These are phyloP conservation scores for Paxillus involutus DNA, from an alignment of 768 basidiomycete genomes.

Conservation along the genomic window DNA sequence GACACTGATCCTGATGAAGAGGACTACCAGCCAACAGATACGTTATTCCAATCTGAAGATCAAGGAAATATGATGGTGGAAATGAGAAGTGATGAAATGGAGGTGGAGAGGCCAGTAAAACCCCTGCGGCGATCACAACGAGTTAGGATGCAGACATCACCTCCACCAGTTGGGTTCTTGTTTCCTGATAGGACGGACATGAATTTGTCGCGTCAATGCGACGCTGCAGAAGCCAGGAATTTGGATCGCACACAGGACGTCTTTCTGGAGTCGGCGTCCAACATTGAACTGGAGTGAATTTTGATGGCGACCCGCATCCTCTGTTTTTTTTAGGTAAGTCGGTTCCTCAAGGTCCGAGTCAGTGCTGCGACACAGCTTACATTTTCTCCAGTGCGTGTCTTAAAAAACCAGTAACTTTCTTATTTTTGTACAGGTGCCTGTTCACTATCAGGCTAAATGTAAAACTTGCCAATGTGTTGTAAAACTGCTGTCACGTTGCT, in stretches of 20 bases:
- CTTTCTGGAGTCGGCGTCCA: slow-evolving; percentile 17
- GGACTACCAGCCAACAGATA: slow-evolving; percentile 15
- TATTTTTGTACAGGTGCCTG: slow-evolving; percentile 13
- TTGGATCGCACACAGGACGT: slow-evolving; percentile 18
- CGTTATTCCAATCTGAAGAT: slow-evolving; percentile 20
- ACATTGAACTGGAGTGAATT: slow-evolving; percentile 25
- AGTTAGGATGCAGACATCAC: slow-evolving; percentile 27
- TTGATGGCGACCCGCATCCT: slow-evolving; percentile 9
- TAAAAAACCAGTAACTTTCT: slow-evolving; percentile 17
- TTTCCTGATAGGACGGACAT: slow-evolving; percentile 32
- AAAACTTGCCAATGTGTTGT: slow-evolving; percentile 17
- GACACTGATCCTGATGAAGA: slow-evolving; percentile 21
- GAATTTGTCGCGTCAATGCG: slow-evolving; percentile 26
- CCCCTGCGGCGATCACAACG: slow-evolving; percentile 34
- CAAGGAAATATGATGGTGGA: slow-evolving; percentile 21
- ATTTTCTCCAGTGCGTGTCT: slow-evolving; percentile 20
- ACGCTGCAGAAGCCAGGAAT: slow-evolving; percentile 15
- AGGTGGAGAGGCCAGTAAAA: slow-evolving; percentile 35
- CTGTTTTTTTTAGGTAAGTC: slow-evolving; percentile 27
- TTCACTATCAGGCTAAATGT: slow-evolving; percentile 21
- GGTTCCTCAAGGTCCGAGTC: neutral
- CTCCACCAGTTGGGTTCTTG: slow-evolving; percentile 22
- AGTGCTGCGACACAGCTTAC: slow-evolving; percentile 13
- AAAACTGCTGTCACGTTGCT: slow-evolving; percentile 22
- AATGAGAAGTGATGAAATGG: slow-evolving; percentile 27